Conservation (phyloP, 441 rosid species). For the Arabidopsis lyrata region DNA sequence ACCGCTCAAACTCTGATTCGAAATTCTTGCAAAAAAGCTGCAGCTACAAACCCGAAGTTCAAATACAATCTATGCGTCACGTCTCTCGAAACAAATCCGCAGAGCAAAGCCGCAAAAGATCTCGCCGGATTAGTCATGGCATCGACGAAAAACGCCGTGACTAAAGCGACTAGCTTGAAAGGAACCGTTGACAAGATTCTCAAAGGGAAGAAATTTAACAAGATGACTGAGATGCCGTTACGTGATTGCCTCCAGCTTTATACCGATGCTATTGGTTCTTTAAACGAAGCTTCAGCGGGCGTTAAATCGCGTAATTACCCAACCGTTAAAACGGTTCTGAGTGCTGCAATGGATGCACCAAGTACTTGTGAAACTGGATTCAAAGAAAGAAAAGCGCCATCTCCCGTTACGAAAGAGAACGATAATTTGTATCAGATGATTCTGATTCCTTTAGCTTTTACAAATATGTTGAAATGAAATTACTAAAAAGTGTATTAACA, state of each 20-base stretch:
- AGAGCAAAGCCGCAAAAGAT: slow-evolving; percentile 39
- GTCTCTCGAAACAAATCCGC: slow-evolving; percentile 42
- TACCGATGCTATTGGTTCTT: slow-evolving; percentile 31
- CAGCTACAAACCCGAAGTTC: slow-evolving; percentile 43
- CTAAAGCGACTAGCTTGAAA: slow-evolving; percentile 43
- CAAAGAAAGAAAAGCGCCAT: slow-evolving; percentile 43
- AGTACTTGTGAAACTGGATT: slow-evolving; percentile 61
- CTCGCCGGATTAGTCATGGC: slow-evolving; percentile 40
- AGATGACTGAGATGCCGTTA: slow-evolving; percentile 32
- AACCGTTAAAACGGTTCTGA: slow-evolving; percentile 38
- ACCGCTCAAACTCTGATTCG: slow-evolving; percentile 26
- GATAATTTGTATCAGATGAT: slow-evolving; percentile 44
- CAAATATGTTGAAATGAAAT: slow-evolving; percentile 43
- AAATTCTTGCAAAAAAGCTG: slow-evolving; percentile 51
- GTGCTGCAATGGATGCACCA: slow-evolving; percentile 51
- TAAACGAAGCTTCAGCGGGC: slow-evolving; percentile 35
- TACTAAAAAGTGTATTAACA: slow-evolving; percentile 7
- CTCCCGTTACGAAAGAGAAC: slow-evolving; percentile 52
- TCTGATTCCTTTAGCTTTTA: slow-evolving; percentile 51
- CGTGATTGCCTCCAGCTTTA: slow-evolving; percentile 55
- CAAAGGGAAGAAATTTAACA: slow-evolving; percentile 3
- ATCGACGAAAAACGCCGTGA: slow-evolving; percentile 36
- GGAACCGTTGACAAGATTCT: slow-evolving; percentile 41
- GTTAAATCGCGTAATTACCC: slow-evolving; percentile 41
- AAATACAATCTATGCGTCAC: slow-evolving; percentile 47